Evolutionary conservation across 164 flowering plant genomes (phyloP), one percentile per base, ranked within the genome.

Genomic region (Warburgia ugandensis): DNA sequence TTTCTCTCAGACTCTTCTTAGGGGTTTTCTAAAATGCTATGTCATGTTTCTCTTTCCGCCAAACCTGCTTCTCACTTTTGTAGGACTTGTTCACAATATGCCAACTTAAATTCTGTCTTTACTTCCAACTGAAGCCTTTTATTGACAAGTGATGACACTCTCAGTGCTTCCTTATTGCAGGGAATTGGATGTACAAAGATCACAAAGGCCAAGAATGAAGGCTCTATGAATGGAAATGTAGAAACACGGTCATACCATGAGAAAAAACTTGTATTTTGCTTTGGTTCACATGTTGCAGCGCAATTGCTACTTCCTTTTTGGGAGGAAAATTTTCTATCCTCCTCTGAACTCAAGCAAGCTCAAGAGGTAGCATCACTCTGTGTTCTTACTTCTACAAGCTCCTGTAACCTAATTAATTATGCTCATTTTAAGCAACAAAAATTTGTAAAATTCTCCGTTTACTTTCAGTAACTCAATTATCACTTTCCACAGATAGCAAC

Each of bases 151-250:
- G 10, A 29, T 29, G 22, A 14, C 25, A 25, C 2, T 23, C 26
- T 37, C 31, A 25, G n/a, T 26, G 6, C 33, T 28, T 47, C 17
- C 52, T 23, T 25, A 2, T 35, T 77, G 45, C 64, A 91, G 95
- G 96, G 96, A 27, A 83, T 83, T 65, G 98, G 86, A 53, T 92
- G 88, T 67, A 87, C 96, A 61, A 92, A 92, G 67, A 83, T 92
- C 44, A 77, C 84, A 6, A 83, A 81, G 64, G 88, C 79, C 32
- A 78, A 69, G 60, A 67, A 56, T 67, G 92, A 69, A 75, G 85
- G 81, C 31, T 77, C 83, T 21, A 39, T 66, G 54, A 60, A 67
- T 68, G 96, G 77, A 42, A 91, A 87, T 74, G 70, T 79, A 17
- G 94, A 83, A 51, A 78, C 95, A 54, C 78, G 91, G 62, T 77